A percentile compares a stretch with the other conserved stretches of the same genome.
phyloP scores from a whole-genome alignment of 2,329 filamentous ascomycete species.

The Oidium heveae region DNA sequence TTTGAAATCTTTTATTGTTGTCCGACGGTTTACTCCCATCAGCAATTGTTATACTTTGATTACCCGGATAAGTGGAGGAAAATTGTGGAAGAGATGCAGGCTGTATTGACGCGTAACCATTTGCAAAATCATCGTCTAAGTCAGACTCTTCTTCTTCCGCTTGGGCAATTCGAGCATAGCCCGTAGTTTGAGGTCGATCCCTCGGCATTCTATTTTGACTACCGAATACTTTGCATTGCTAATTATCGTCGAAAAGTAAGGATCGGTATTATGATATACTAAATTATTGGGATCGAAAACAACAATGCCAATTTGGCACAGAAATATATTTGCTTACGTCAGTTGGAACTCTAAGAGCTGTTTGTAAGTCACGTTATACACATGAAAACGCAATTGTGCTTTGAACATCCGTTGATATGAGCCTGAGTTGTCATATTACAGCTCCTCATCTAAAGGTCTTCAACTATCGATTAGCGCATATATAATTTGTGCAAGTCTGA shows the following conservation, averaged over 20 bases:
- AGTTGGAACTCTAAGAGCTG: no score
- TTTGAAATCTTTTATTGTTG: slow-evolving; percentile 21
- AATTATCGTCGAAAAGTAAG: not conserved
- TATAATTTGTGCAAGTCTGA: no score
- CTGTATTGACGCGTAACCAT: slow-evolving; percentile 27
- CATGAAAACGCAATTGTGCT: no score
- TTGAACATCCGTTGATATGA: no score
- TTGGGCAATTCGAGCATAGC: slow-evolving; percentile 66
- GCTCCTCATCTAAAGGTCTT: no score
- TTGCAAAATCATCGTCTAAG: slow-evolving; percentile 35
- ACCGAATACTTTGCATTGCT: not conserved
- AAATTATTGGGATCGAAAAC: no score
- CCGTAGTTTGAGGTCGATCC: slow-evolving; percentile 39
- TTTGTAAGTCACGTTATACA: no score
- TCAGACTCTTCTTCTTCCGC: slow-evolving; percentile 46
- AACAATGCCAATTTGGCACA: no score
- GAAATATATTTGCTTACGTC: no score
- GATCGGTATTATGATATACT: no score
- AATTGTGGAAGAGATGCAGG: slow-evolving; percentile 32
- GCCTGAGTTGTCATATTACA: no score
- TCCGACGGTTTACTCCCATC: slow-evolving; percentile 16
- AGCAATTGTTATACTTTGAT: slow-evolving; percentile 33
- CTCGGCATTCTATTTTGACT: slow-evolving; percentile 9
- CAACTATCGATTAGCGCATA: no score
- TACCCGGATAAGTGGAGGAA: slow-evolving; percentile 33